Percentiles rank a stretch among this genome's conserved stretches.
These are phyloP conservation scores for Cyberlindnera saturnus DNA, from an alignment of 805 yeast species.

Conservation along the genomic window DNA sequence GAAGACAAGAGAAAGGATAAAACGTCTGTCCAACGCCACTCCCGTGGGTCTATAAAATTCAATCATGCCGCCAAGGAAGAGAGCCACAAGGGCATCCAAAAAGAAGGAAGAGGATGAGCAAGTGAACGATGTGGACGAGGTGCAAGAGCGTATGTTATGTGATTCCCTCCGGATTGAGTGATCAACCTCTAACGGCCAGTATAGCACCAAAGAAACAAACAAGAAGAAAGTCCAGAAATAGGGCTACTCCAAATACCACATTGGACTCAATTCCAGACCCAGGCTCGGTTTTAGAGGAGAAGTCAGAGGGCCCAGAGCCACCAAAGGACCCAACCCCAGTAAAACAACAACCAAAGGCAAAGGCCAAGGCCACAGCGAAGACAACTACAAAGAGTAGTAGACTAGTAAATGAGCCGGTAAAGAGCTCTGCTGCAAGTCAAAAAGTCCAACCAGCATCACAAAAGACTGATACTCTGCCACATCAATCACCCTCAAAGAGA, in stretches of 20 bases:
- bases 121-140: neutral
- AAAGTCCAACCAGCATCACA: neutral
- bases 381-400: neutral
- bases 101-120: conserved; percentile 3
- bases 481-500: neutral
- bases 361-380: neutral
- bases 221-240: conserved; percentile 2
- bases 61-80: conserved; percentile 20
- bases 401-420: neutral
- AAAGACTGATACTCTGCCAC: conserved; percentile 2
- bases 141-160: conserved; percentile 10
- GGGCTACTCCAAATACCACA: neutral
- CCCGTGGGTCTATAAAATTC: too few relatives aligned
- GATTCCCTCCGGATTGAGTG: neutral
- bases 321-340: neutral
- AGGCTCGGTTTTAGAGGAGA: neutral
- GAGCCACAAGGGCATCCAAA: conserved; percentile 16
- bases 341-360: neutral
- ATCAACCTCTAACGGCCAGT: neutral
- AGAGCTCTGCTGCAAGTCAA: neutral
- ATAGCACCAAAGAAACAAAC: neutral
- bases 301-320: neutral
- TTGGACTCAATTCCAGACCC: neutral
- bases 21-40: too few relatives aligned
- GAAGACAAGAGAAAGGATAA: neutral